phyloP scores from a whole-genome alignment of 371 early-diverging fungal genomes.

The Choanephora cucurbitarum region DNA sequence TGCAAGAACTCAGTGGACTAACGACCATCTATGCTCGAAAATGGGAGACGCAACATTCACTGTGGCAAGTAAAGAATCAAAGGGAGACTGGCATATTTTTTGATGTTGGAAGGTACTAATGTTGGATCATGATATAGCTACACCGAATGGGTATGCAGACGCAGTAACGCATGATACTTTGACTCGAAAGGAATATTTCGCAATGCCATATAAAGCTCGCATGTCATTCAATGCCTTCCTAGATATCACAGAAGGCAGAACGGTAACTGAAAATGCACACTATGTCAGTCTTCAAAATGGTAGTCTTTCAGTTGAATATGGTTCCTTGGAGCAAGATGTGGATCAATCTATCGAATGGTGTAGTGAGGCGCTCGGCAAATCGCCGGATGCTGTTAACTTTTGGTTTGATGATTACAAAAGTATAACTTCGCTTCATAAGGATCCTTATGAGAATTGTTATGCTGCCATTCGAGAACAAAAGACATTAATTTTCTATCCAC shows the following conservation, averaged over 20 bases:
- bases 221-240: conserved; percentile 64
- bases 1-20: conserved; percentile 63
- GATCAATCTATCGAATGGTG: conserved; percentile 65
- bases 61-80: conserved; percentile 62
- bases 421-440: conserved; percentile 75
- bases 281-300: conserved; percentile 78
- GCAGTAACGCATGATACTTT: conserved; percentile 57
- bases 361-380: conserved; percentile 61
- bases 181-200: conserved; percentile 58
- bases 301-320: conserved; percentile 60
- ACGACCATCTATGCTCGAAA: conserved; percentile 53
- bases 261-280: conserved; percentile 38
- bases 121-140: no score
- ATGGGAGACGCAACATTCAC: conserved; percentile 57
- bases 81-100: no score
- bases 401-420: conserved; percentile 74
- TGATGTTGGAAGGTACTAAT: no score
- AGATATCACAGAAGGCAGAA: conserved; percentile 41
- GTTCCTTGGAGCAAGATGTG: conserved; percentile 59
- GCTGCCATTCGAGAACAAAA: conserved; percentile 72
- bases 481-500: conserved; percentile 72
- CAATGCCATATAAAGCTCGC: conserved; percentile 63
- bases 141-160: conserved; percentile 63
- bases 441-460: conserved; percentile 83
- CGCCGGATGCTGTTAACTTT: conserved; percentile 79